Percentiles rank a stretch among this genome's conserved stretches.
phyloP scores from a whole-genome alignment of 345 rosid genomes.

The Clarkia xantiana region DNA sequence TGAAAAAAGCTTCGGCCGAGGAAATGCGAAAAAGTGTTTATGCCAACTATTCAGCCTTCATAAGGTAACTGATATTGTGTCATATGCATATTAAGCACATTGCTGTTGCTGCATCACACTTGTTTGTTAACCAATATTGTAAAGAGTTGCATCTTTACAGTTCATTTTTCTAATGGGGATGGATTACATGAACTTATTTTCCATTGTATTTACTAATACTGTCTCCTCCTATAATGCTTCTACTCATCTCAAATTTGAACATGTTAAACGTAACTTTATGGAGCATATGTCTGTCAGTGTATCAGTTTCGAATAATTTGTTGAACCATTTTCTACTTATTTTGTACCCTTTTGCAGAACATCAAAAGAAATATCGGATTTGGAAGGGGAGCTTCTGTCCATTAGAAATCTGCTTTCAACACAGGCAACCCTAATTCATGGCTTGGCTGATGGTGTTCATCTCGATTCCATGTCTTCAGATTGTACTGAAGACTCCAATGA shows the following conservation, averaged over 20 bases:
- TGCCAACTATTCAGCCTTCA: conserved; percentile 94
- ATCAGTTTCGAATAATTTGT: too few relatives aligned
- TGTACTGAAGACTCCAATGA: conserved; percentile 27
- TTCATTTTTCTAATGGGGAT: too few relatives aligned
- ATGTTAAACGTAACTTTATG: too few relatives aligned
- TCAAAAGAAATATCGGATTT: conserved; percentile 97
- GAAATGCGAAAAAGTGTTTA: conserved; percentile 97
- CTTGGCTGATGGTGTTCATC: conserved; percentile 75
- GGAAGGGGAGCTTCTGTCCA: conserved; percentile 93
- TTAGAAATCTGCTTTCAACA: conserved; percentile 79
- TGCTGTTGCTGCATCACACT: too few relatives aligned
- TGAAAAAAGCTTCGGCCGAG: conserved; percentile 96
- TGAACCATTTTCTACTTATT: neutral
- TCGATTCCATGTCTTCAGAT: conserved; percentile 36
- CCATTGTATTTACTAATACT: too few relatives aligned
- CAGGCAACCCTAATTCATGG: conserved; percentile 90
- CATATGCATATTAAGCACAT: neutral
- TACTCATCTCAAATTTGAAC: too few relatives aligned
- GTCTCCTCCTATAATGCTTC: too few relatives aligned
- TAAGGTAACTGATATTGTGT: conserved; percentile 36
- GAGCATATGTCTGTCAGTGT: too few relatives aligned
- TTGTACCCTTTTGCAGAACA: conserved; percentile 34
- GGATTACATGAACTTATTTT: too few relatives aligned
- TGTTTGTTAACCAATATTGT: too few relatives aligned
- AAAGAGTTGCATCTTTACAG: too few relatives aligned